Base-by-base conservation (phyloP, 129 eudicot genomes). In the Arctium minus region DNA sequence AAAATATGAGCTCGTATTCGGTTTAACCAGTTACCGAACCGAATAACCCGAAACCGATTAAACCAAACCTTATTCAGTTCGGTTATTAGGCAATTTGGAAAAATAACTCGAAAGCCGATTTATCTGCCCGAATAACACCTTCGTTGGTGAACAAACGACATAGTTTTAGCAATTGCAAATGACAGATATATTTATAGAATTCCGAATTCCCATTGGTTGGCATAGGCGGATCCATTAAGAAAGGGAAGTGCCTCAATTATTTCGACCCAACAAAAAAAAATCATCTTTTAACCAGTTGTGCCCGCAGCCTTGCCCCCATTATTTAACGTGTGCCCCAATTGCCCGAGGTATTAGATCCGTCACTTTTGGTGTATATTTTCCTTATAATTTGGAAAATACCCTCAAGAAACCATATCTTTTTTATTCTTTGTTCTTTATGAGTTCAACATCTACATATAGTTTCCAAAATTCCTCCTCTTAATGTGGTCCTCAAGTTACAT, bases 401-500 rank as follows among this genome's bases (percentile, higher is more conserved):
- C 56, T 11, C 53, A 50, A 1, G 10, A 50, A 80, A 46, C 50
- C 70, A 46, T 71, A n/a, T 71, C 83, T 22, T 80, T 22, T 46
- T 17, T 67, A 81, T 74, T 74, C 85, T 81, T 42, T 44, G 17
- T 75, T 82, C 72, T n/a, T 30, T 67, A 31, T 64, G 75, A 40
- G 5, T 67, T 67, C 80, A 67, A 75, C 79, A 74, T 82, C 85
- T 36, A 50, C 37, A 72, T 48, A 84, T 62, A 50, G 11, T 78
- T 32, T 60, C 70, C 37, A 73, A 42, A 72, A 46, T 69, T 75
- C 76, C 53, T 72, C 70, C 32, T 40, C 74, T 78, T 78, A 78
- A 84, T 72, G 39, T 72, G 74, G 48, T 84, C 79, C 77, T 78
- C 56, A 83, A 72, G 80, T 44, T 84, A 60, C 79, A 62, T 72